A percentile compares a stretch with the other conserved stretches of the same genome.
Evolutionary conservation across 139 green algal species (phyloP).

Genomic region (Chlorella vulgaris): DNA sequence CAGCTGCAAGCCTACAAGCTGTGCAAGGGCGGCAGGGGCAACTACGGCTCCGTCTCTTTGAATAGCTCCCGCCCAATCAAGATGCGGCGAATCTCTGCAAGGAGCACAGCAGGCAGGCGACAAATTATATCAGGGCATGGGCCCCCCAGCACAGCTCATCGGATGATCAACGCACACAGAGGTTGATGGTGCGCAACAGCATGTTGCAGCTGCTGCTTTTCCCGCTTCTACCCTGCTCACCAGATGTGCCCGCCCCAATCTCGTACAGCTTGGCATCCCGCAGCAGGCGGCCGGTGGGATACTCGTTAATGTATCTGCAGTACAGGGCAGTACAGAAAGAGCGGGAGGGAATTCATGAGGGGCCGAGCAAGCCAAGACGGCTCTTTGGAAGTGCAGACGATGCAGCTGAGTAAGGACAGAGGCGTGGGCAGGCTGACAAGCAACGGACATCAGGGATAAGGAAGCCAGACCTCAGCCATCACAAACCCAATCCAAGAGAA

Average conservation of each 20-base stretch:
- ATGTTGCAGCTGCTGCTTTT: too few relatives aligned
- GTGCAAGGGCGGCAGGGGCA: neutral
- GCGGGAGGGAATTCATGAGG: neutral
- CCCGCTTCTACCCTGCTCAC: too few relatives aligned
- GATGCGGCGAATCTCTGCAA: conserved; percentile 81
- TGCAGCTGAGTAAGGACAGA: too few relatives aligned
- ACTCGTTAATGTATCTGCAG: conserved; percentile 88
- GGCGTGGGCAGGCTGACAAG: too few relatives aligned
- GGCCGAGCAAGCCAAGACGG: too few relatives aligned
- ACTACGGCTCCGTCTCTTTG: conserved; percentile 11
- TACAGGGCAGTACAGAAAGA: too few relatives aligned
- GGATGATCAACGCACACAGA: too few relatives aligned
- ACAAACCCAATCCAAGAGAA: too few relatives aligned
- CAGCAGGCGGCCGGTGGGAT: conserved; percentile 86
- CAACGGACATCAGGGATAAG: too few relatives aligned
- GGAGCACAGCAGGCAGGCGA: neutral
- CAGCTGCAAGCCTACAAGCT: neutral
- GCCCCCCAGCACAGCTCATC: neutral
- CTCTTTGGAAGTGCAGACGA: too few relatives aligned
- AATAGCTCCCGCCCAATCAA: conserved; percentile 89
- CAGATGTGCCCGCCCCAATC: conserved; percentile 87
- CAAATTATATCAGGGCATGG: neutral
- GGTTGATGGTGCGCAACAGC: too few relatives aligned
- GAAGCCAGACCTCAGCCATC: too few relatives aligned
- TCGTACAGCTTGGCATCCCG: conserved; percentile 97